Conservation (phyloP, 495 filamentous ascomycete genomes). For the Podospora comata region DNA sequence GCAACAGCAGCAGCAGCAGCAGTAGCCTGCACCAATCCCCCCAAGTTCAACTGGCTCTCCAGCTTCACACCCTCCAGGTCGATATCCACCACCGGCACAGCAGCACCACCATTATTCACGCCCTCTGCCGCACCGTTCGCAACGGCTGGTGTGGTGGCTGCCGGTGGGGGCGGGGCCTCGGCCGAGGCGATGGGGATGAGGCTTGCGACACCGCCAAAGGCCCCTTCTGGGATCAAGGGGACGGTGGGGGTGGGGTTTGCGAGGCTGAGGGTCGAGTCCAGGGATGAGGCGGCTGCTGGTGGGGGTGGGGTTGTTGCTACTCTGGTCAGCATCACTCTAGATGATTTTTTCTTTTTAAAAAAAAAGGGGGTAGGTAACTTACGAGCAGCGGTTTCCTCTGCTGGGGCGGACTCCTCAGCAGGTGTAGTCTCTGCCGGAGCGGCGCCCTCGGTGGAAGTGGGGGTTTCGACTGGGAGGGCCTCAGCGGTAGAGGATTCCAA, state of each 20-base stretch:
- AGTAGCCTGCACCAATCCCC: conserved; percentile 27
- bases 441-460: not conserved
- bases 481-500: not conserved
- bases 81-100: conserved; percentile 22
- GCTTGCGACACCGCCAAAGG: conserved; percentile 29
- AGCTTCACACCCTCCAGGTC: conserved; percentile 35
- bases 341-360: too few relatives aligned
- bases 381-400: not conserved
- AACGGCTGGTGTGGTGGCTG: conserved; percentile 21
- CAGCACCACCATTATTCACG: conserved; percentile 7
- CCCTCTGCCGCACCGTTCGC: conserved; percentile 22
- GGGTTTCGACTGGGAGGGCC: not conserved
- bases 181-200: conserved; percentile 23
- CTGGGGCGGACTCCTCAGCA: not conserved
- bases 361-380: conserved; percentile 1
- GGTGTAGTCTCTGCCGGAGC: not conserved
- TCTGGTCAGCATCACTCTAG: not conserved
- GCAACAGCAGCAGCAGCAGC: conserved; percentile 3
- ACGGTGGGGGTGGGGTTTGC: conserved; percentile 5
- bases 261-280: conserved; percentile 17
- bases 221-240: conserved; percentile 17
- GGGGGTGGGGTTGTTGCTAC: not conserved
- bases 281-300: not conserved
- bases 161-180: not conserved
- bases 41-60: conserved; percentile 34